Conservation (phyloP, 768 basidiomycete species). For the Mycena pura region DNA sequence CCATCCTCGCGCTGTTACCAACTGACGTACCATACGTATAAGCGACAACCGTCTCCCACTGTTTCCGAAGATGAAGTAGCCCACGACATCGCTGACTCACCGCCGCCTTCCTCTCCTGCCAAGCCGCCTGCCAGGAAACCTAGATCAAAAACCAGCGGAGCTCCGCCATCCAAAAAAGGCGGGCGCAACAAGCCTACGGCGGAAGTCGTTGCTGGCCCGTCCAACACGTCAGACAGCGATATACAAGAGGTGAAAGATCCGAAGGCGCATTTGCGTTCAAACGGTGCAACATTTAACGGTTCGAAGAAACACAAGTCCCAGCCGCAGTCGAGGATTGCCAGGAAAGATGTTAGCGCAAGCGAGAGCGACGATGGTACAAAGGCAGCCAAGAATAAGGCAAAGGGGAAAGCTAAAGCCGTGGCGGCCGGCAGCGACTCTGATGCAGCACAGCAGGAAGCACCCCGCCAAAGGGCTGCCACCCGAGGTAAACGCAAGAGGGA, state of each 20-base stretch:
- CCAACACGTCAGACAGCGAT: conserved; percentile 19
- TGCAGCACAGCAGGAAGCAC: conserved; percentile 15
- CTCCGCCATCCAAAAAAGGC: conserved; percentile 6
- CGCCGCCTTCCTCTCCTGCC: conserved; percentile 26
- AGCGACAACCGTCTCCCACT: conserved; percentile 17
- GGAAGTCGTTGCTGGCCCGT: conserved; percentile 31
- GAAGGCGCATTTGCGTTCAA: conserved; percentile 8
- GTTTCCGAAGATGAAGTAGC: conserved; percentile 32
- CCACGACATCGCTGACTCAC: conserved; percentile 18
- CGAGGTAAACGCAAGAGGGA: conserved; percentile 18
- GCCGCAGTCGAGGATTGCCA: conserved; percentile 17
- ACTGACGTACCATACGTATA: neutral
- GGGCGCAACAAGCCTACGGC: conserved; percentile 22
- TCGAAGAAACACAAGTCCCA: conserved; percentile 3
- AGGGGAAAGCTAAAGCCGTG: conserved; percentile 27
- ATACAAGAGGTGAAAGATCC: conserved; percentile 22
- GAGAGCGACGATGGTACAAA: conserved; percentile 29
- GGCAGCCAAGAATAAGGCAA: conserved; percentile 26
- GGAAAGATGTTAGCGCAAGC: conserved; percentile 11
- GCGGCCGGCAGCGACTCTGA: conserved; percentile 24
- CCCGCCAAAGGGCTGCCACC: conserved; percentile 15
- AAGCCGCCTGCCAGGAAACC: conserved; percentile 15
- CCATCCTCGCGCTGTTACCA: neutral
- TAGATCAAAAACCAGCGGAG: conserved; percentile 1
- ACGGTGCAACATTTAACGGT: neutral